Evolutionary conservation across 2,329 filamentous ascomycete species (phyloP), one percentile per base, ranked within the genome.

Genomic region (Fusarium hostae): DNA sequence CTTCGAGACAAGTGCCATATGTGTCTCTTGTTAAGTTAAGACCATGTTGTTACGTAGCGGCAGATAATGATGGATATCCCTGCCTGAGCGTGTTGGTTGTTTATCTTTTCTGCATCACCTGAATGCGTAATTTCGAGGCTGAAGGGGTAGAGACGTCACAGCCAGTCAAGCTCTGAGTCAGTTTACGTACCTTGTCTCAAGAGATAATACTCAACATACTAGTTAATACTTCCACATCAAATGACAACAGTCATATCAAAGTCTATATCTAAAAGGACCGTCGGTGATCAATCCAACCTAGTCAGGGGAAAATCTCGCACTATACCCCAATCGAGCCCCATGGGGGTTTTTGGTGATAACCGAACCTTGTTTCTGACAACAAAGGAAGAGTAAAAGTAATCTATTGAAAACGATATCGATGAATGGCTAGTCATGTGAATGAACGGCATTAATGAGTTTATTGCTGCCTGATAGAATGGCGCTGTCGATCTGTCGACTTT

Each of bases 301-400:
- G 63, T 57, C 63, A 68, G 65, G 63, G 63, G 64, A n/a, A 44
- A 54, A n/a, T 41, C 57, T 48, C 56, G 37, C 48, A 63, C 65
- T 68, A 68, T 67, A 67, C 45, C 64, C 63, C 63, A 67, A 67
- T 45, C 64, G 18, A 28, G 34, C 58, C 64, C 66, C 66, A 58
- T 68, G 58, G 66, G 65, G 64, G 34, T 24, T 47, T 47, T 20
- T 45, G 32, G 52, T 47, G 43, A 67, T 59, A 59, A 50, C 63
- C 34, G 60, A 61, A 48, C 41, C 63, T 66, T 59, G 52, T 66
- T 66, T 39, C 45, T 47, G 52, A 32, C 35, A 66, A n/a, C 35
- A 35, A n/a, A 26, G 47, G 40, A 51, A 16, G 35, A 28, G 63
- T 22, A n/a, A 39, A 13, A 37, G 28, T 20, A n/a, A 41, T 65